Percentiles rank a stretch among this genome's conserved stretches.
Evolutionary conservation across 305 asterid genomes (phyloP).

Genomic region (Rubia peregrina): DNA sequence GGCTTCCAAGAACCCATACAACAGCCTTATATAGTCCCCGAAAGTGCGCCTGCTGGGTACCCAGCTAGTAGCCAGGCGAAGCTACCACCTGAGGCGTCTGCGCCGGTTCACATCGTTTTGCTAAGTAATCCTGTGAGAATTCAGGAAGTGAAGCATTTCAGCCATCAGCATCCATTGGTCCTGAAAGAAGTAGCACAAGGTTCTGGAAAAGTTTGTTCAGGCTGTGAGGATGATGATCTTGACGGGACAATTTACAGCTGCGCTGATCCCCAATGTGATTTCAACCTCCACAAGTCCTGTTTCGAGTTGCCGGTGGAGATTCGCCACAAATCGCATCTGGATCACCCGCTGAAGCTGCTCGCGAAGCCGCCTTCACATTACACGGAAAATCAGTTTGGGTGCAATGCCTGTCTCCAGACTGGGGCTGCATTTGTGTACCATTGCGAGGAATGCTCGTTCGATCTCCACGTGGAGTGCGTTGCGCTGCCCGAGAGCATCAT

Average conservation of each 20-base stretch:
- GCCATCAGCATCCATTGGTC: constrained; percentile 46
- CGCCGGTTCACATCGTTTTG: constrained; percentile 15
- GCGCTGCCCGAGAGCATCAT: constrained; percentile 45
- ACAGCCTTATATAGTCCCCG: neutral
- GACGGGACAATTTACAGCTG: constrained; percentile 43
- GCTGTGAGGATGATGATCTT: constrained; percentile 40
- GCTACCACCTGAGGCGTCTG: constrained; percentile 14
- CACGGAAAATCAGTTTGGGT: constrained; percentile 37
- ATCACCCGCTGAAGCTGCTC: constrained; percentile 48
- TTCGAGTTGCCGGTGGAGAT: constrained; percentile 45
- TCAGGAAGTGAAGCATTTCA: constrained; percentile 42
- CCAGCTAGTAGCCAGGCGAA: neutral
- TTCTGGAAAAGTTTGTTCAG: constrained; percentile 39
- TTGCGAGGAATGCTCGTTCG: constrained; percentile 42
- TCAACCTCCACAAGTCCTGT: constrained; percentile 59
- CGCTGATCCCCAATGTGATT: constrained; percentile 40
- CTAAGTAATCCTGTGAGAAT: constrained; percentile 17
- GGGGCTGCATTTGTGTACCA: constrained; percentile 47
- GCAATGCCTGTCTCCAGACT: constrained; percentile 50
- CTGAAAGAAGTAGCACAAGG: constrained; percentile 27
- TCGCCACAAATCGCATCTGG: constrained; percentile 50
- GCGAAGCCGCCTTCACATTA: constrained; percentile 33
- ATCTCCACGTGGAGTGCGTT: constrained; percentile 50
- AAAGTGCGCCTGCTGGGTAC: constrained; percentile 8
- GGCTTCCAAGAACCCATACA: neutral